These are phyloP conservation scores for Aspergillus biplanus DNA, from an alignment of 495 filamentous ascomycete species.

Conservation along the genomic window DNA sequence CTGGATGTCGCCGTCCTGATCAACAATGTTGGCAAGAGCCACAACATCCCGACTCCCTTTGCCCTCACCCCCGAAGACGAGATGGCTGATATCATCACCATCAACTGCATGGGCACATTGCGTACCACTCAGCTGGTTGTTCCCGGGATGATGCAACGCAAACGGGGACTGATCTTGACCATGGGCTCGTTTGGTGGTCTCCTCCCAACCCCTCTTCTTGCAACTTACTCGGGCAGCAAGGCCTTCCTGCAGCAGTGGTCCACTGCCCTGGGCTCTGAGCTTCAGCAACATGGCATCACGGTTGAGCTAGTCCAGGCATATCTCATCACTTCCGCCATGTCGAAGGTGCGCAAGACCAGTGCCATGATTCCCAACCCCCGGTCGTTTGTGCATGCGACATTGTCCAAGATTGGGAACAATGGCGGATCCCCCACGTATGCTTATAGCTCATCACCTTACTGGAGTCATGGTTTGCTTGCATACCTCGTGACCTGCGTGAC, in stretches of 20 bases:
- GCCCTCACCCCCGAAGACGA: conserved; percentile 74
- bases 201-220: conserved; percentile 87
- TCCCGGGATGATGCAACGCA: conserved; percentile 80
- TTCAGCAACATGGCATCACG: conserved; percentile 75
- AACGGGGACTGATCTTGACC: conserved; percentile 87
- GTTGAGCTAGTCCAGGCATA: conserved; percentile 89
- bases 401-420: conserved; percentile 80
- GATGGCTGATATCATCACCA: conserved; percentile 84
- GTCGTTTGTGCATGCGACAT: conserved; percentile 75
- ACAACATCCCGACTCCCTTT: conserved; percentile 91
- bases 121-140: conserved; percentile 82
- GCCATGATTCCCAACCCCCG: conserved; percentile 78
- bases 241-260: conserved; percentile 99
- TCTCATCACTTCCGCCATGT: conserved; percentile 93
- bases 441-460: conserved; percentile 88
- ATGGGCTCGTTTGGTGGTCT: conserved; percentile 96
- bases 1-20: conserved; percentile 86
- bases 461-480: conserved; percentile 87
- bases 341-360: conserved; percentile 82
- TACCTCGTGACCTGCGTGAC: conserved; percentile 76
- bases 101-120: conserved; percentile 91
- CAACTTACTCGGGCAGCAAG: conserved; percentile 97
- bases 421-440: conserved; percentile 74
- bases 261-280: conserved; percentile 78
- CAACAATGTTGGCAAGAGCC: conserved; percentile 96